These are phyloP conservation scores for Nicotiana undulata DNA, from an alignment of 257 asterid genomes.

Conservation along the genomic window DNA sequence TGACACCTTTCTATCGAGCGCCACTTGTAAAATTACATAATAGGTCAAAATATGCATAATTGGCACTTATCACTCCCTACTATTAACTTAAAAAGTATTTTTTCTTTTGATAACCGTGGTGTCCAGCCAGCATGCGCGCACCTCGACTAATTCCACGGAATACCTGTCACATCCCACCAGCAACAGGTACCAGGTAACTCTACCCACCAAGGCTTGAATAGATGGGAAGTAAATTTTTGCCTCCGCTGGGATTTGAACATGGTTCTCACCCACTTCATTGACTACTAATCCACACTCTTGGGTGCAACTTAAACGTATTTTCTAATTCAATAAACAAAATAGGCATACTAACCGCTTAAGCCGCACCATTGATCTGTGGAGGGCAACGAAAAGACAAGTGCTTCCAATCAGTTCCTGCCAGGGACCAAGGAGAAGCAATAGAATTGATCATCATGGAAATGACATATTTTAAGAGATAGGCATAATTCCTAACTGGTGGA, in stretches of 20 bases:
- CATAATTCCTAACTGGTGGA: background rate
- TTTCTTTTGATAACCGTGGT: no score
- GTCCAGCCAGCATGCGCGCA: no score
- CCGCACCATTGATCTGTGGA: constrained; percentile 83
- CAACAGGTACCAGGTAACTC: no score
- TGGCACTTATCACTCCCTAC: background rate
- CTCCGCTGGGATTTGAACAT: no score
- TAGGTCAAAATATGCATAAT: background rate
- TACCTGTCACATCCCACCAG: no score
- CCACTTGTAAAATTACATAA: background rate
- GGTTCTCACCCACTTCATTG: no score
- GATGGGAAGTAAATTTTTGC: no score
- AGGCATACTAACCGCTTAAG: constrained; percentile 56
- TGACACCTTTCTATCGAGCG: no score
- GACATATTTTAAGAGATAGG: background rate
- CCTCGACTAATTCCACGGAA: no score
- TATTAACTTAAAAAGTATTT: background rate
- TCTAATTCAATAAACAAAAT: constrained; percentile 8
- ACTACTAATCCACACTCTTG: no score
- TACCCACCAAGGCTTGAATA: no score
- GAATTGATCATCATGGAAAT: background rate
- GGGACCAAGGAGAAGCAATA: constrained; percentile 9
- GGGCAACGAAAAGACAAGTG: constrained; percentile 67
- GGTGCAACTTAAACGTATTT: background rate
- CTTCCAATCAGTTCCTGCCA: constrained; percentile 90